phyloP scores from a whole-genome alignment of 169 alveolate species.

The Hepatocystis sp. region DNA sequence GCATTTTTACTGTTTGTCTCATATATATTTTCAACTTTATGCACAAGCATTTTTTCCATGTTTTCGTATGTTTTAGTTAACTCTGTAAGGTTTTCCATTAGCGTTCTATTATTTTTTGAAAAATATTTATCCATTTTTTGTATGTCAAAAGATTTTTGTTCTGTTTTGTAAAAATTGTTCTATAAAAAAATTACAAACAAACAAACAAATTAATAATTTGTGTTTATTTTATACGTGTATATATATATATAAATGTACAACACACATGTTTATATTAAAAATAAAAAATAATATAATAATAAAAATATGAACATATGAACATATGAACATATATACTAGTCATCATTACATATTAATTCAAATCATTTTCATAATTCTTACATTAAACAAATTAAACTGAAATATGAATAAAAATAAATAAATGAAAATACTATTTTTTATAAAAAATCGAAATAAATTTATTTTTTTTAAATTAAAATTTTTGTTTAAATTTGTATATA shows the following conservation, averaged over 20 bases:
- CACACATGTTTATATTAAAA: too few species aligned
- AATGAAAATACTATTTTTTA: slow-evolving; percentile 1
- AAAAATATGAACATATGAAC: too few species aligned
- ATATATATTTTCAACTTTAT: slow-evolving; percentile 27
- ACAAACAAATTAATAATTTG: neutral
- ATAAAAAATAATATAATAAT: too few species aligned
- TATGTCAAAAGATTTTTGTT: neutral
- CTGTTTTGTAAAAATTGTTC: neutral
- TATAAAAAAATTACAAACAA: neutral
- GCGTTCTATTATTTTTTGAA: neutral
- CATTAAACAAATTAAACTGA: neutral
- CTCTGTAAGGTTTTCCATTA: neutral
- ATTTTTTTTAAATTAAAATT: neutral
- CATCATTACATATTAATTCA: neutral
- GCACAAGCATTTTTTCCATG: slow-evolving; percentile 20
- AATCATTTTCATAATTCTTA: neutral
- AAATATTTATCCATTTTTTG: neutral
- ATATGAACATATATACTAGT: neutral
- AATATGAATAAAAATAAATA: slow-evolving; percentile 4
- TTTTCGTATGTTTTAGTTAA: neutral
- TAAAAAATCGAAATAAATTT: slow-evolving; percentile 3
- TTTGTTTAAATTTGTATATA: neutral
- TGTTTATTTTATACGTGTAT: neutral
- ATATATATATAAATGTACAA: too few species aligned
- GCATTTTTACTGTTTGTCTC: slow-evolving; percentile 2